Evolutionary conservation across 305 asterid genomes (phyloP).

Genomic region (Galium porrigens): DNA sequence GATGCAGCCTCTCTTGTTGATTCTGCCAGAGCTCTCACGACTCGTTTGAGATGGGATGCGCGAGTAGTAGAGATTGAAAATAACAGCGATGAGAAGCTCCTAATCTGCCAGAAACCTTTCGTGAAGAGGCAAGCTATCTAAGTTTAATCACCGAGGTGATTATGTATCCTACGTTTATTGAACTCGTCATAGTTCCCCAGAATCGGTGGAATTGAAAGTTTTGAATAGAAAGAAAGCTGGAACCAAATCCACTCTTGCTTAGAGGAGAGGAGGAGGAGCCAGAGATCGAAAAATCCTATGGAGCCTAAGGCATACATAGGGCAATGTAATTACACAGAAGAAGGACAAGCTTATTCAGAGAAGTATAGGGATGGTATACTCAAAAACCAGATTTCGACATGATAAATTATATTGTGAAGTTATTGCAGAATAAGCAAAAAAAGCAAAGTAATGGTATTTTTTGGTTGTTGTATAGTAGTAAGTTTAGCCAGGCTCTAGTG

Average conservation of each 20-base stretch:
- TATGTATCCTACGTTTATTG: slow-evolving; percentile 23
- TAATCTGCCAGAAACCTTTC: slow-evolving; percentile 91
- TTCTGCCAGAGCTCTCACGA: slow-evolving; percentile 57
- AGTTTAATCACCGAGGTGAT: slow-evolving; percentile 24
- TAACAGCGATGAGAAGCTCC: slow-evolving; percentile 62
- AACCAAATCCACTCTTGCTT: slow-evolving; percentile 23
- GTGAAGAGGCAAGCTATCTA: slow-evolving; percentile 51
- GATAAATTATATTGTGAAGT: slow-evolving; percentile 31
- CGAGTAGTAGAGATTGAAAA: slow-evolving; percentile 78
- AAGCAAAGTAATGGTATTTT: slow-evolving; percentile 1
- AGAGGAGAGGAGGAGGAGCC: slow-evolving; percentile 10
- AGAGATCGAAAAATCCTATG: slow-evolving; percentile 29
- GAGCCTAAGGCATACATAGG: slow-evolving; percentile 72
- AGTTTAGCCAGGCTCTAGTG: not conserved
- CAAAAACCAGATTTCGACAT: slow-evolving; percentile 21
- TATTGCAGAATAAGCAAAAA: slow-evolving; percentile 25
- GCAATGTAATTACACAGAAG: slow-evolving; percentile 40
- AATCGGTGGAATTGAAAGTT: slow-evolving; percentile 26
- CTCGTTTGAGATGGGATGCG: slow-evolving; percentile 85
- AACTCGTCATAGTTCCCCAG: slow-evolving; percentile 21
- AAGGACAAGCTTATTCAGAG: slow-evolving; percentile 26
- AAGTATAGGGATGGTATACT: slow-evolving; percentile 24
- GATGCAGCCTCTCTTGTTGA: slow-evolving; percentile 58
- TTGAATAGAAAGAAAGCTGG: slow-evolving; percentile 27
- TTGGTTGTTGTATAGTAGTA: slow-evolving; percentile 28